These are phyloP conservation scores for Baeospora myosura DNA, from an alignment of 1,284 basidiomycete genomes.

Conservation along the genomic window DNA sequence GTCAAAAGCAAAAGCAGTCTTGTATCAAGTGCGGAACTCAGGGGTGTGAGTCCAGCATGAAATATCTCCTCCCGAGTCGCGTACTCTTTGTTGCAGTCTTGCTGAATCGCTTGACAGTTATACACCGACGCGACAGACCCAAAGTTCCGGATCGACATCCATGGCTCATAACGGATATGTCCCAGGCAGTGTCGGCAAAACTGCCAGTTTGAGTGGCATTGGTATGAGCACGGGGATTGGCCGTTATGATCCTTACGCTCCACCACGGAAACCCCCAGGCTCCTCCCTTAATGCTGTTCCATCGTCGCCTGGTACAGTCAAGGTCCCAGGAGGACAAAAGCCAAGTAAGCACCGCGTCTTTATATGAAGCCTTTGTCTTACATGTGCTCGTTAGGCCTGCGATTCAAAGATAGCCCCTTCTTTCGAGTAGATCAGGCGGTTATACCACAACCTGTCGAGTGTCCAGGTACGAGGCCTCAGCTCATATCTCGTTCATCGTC, in stretches of 20 bases:
- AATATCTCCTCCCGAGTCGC: neutral
- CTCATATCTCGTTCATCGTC: neutral
- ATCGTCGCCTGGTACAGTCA: conserved; percentile 17
- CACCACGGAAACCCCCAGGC: conserved; percentile 40
- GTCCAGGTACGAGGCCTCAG: conserved; percentile 49
- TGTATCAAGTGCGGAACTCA: conserved; percentile 51
- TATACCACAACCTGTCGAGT: conserved; percentile 57
- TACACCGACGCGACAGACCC: neutral
- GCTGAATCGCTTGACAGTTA: conserved; percentile 19
- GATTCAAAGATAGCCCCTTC: conserved; percentile 77
- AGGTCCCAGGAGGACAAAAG: conserved; percentile 1
- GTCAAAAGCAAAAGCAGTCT: conserved; percentile 54
- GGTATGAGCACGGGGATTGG: neutral
- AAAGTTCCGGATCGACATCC: no score
- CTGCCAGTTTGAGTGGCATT: neutral
- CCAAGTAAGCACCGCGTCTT: conserved; percentile 7
- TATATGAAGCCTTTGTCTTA: conserved; percentile 11
- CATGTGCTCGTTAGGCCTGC: conserved; percentile 42
- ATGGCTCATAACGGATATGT: no score
- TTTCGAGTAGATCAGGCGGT: conserved; percentile 61
- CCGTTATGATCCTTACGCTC: conserved; percentile 60
- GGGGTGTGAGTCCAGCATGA: conserved; percentile 46
- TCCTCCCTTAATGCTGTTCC: conserved; percentile 25
- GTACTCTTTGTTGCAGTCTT: no score
- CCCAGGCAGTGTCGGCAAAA: no score